Base-by-base conservation (phyloP, 768 basidiomycete genomes). In the Agaricus sinodeliciosus region DNA sequence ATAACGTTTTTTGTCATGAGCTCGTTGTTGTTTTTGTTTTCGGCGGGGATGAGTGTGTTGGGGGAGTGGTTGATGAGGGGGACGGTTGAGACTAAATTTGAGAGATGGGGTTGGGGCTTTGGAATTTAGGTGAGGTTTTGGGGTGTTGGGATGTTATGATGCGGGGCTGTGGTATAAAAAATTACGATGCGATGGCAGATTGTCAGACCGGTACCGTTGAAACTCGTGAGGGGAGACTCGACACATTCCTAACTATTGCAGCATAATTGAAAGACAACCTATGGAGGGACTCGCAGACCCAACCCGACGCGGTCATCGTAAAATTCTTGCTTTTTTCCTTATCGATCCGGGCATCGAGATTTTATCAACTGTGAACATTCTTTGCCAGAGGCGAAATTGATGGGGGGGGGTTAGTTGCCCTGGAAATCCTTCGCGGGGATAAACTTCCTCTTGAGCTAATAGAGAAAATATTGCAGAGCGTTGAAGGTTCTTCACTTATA, bases 1-100 rank as follows among this genome's bases (percentile, higher is more conserved):
- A 91, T 94, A 64, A 90, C 79, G 46, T 91, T 92, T 69, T 94
- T 91, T 68, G 85, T 84, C 59, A 89, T 93, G 55, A 81, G 87
- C 1, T 90, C 88, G 1, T 67, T 92, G 35, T 70, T 94, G 50
- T 72, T 89, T 37, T 72, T 90, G 3, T 92, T 87, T 81, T 85
- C 86, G 0, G 87, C 85, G 25, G 87, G 81, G 1, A 80, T 93
- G 18, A 86, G 86, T 56, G 79, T 79, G 0, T 69, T 77, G 3
- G 90, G 90, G 36, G 89, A 90, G 64, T 73, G 78, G 60, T 66
- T 92, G 41, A 82, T 90, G 80, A 39, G 31, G 37, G 43, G 28
- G 13, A 50, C 49, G 9, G 40, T 43, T 18, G 49, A 50, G 49
- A 50, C 41, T 26, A 9, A 6, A n/a, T 43, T 50, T 34, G 49